Conservation (phyloP, 73 alveolate species). For the Stentor roeselii region DNA sequence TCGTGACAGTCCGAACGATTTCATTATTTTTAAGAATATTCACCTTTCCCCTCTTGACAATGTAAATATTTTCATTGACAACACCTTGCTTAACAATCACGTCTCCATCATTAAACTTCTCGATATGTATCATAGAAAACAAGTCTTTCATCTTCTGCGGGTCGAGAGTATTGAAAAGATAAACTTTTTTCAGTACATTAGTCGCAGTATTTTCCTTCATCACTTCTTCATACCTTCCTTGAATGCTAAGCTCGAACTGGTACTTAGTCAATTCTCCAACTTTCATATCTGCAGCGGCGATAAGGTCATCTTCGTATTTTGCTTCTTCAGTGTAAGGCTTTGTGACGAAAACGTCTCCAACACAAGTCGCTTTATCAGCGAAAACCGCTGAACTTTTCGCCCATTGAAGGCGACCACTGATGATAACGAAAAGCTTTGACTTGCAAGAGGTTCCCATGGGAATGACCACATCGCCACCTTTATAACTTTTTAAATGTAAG, state of each 20-base stretch:
- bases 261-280: conserved; percentile 37
- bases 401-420: conserved; percentile 31
- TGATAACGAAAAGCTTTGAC: conserved; percentile 34
- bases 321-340: conserved; percentile 21
- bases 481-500: conserved; percentile 14
- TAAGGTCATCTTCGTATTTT: conserved; percentile 32
- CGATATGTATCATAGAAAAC: background rate
- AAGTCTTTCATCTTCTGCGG: conserved; percentile 3
- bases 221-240: conserved; percentile 39
- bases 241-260: conserved; percentile 40
- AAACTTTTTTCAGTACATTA: conserved; percentile 18
- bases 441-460: conserved; percentile 23
- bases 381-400: conserved; percentile 20
- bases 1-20: conserved; percentile 20
- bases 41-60: conserved; percentile 35
- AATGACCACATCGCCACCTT: conserved; percentile 29
- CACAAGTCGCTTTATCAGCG: conserved; percentile 35
- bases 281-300: conserved; percentile 37
- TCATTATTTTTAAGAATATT: conserved; percentile 29
- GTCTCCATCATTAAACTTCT: conserved; percentile 25
- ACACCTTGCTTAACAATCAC: conserved; percentile 24
- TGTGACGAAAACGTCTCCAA: conserved; percentile 37
- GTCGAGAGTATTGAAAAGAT: background rate
- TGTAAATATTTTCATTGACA: conserved; percentile 22
- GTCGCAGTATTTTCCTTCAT: conserved; percentile 40